These are phyloP conservation scores for Inosperma sp. DNA, from an alignment of 768 basidiomycete genomes.

Conservation along the genomic window DNA sequence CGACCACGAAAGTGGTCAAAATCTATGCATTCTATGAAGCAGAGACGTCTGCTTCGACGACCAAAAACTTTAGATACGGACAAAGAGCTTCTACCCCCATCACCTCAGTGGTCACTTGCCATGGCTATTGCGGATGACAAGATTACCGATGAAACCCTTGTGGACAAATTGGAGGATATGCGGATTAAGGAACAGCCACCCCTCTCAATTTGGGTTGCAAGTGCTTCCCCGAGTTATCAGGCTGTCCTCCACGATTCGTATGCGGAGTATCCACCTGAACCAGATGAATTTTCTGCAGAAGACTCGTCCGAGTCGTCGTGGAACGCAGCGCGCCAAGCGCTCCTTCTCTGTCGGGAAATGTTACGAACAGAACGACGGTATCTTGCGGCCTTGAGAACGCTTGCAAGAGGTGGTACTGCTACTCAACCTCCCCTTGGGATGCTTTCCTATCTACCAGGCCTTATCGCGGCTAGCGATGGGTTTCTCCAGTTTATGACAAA, in stretches of 20 bases:
- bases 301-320: constrained; percentile 25
- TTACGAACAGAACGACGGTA: constrained; percentile 43
- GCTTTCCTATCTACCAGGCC: constrained; percentile 45
- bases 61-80: constrained; percentile 8
- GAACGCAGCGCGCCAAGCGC: constrained; percentile 35
- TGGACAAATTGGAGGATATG: constrained; percentile 45
- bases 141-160: constrained; percentile 47
- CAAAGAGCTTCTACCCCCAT: constrained; percentile 4
- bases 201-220: constrained; percentile 13
- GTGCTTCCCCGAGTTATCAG: constrained; percentile 20
- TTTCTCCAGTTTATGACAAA: constrained; percentile 46
- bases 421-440: constrained; percentile 50
- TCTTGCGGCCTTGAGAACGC: constrained; percentile 30
- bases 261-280: constrained; percentile 23
- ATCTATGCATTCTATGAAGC: neutral
- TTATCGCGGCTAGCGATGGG: constrained; percentile 47
- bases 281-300: constrained; percentile 17
- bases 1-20: neutral
- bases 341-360: constrained; percentile 39
- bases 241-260: constrained; percentile 24
- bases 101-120: constrained; percentile 39
- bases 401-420: constrained; percentile 35
- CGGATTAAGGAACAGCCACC: constrained; percentile 21
- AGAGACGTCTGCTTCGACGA: constrained; percentile 18
- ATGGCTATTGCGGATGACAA: constrained; percentile 48